Conservation (phyloP, 208 protist genomes). For the Crithidia sp. region DNA sequence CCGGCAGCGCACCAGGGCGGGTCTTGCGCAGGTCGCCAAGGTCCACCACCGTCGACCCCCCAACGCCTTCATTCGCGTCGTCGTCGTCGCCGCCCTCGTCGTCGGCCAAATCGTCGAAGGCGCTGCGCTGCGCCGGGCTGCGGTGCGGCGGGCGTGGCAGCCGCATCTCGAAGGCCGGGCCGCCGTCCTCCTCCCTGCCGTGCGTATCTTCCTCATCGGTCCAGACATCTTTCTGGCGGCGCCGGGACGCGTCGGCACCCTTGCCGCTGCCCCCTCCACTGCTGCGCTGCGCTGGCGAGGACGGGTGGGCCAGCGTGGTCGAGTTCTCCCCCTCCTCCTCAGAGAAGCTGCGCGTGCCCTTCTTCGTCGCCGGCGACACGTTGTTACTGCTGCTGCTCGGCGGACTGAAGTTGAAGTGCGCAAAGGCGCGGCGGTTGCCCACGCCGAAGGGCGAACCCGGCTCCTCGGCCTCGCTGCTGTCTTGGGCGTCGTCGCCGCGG, state of each 20-base stretch:
- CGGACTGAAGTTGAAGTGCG: slow-evolving; percentile 12
- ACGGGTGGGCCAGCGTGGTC: background rate
- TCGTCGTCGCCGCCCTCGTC: slow-evolving; percentile 10
- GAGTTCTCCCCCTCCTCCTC: slow-evolving; percentile 7
- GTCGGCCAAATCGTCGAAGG: slow-evolving; percentile 15
- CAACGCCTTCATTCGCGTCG: background rate
- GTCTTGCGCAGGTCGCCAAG: background rate
- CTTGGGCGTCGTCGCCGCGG: background rate
- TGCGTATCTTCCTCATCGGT: background rate
- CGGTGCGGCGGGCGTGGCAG: background rate
- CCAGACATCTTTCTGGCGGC: background rate
- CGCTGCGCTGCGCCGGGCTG: background rate
- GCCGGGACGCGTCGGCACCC: background rate
- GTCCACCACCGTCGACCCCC: background rate
- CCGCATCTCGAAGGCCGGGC: background rate
- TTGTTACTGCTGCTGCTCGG: slow-evolving; percentile 6
- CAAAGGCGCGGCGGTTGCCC: slow-evolving; percentile 2
- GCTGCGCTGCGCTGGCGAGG: background rate
- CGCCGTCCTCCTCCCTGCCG: background rate
- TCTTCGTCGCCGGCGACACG: background rate
- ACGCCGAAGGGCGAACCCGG: slow-evolving; percentile 11
- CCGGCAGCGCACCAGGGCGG: background rate
- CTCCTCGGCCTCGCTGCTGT: slow-evolving; percentile 10
- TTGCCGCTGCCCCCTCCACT: background rate
- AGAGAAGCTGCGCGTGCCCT: slow-evolving; percentile 7